Evolutionary conservation across 805 yeast genomes (phyloP), one percentile per base, ranked within the genome.

Genomic region (Ogataea kodamae): DNA sequence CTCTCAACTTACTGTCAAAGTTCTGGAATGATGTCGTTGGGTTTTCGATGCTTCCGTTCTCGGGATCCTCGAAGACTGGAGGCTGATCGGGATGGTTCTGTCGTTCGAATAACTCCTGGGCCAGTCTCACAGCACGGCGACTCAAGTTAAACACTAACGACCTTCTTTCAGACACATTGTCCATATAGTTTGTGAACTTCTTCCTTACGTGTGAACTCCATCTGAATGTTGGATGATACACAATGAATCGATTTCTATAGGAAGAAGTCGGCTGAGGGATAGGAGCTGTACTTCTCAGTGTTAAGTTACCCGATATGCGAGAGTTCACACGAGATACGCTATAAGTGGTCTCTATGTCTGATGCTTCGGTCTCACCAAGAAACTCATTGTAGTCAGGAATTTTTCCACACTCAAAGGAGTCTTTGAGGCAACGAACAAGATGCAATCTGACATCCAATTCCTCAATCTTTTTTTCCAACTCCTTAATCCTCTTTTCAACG

Each of bases 131-230:
- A 0, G 61, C 63, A 23, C 48, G 48, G 22, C 57, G 51, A 37
- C 60, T 52, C 45, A 52, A 19, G 22, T 56, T 52, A 45, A 57
- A 58, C 8, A 48, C 49, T 13, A 44, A 18, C 9, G 58, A 48
- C 21, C 41, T 41, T 42, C 62, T 46, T 10, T 52, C 54, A 16
- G 44, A 27, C 8, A 55, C 38, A 30, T 48, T 48, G 24, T 53
- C 59, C 14, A 79, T 53, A 50, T 83, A 85, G 22, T 75, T 69
- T 43, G 72, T 65, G 31, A 87, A 60, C 14, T 74, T 66, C 45
- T 83, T 74, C 37, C 94, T 65, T 5, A 79, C 68, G 5, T 62
- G 54, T 39, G 83, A 78, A 52, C 83, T 80, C 96, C 96, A 88
- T 45, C 76, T 78, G 46, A 87, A 55, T 46, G 78, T 73, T 55